Percentiles rank a stretch among this genome's conserved stretches.
Evolutionary conservation across 179 eudicot genomes (phyloP).

Genomic region (Heliamphora pulchella): DNA sequence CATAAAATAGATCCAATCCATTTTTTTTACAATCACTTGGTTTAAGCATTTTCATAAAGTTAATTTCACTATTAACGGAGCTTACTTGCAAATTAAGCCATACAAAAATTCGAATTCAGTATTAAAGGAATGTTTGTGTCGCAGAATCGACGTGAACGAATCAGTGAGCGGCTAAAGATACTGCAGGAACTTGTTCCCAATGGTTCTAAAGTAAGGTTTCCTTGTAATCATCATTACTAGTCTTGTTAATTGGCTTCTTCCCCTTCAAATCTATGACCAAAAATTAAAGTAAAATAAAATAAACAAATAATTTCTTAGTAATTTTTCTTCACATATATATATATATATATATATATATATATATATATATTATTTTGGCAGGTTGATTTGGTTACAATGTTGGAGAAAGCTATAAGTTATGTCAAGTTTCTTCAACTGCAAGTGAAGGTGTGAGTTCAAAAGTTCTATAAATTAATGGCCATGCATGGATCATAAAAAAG

Average conservation of each 20-base stretch:
- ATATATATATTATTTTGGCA: slow-evolving; percentile 21
- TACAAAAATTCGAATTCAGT: background rate
- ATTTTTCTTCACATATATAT: background rate
- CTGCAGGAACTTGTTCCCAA: slow-evolving; percentile 92
- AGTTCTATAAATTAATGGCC: too few relatives aligned
- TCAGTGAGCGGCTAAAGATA: slow-evolving; percentile 78
- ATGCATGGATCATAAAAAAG: background rate
- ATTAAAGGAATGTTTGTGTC: slow-evolving; percentile 10
- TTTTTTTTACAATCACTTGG: too few relatives aligned
- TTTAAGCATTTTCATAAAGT: too few relatives aligned
- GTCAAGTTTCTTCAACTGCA: slow-evolving; percentile 93
- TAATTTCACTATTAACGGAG: background rate
- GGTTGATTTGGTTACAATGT: slow-evolving; percentile 98
- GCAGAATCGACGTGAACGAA: slow-evolving; percentile 88
- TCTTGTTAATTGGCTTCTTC: background rate
- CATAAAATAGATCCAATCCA: too few relatives aligned
- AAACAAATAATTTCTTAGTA: background rate
- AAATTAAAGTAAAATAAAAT: too few relatives aligned
- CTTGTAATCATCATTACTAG: background rate
- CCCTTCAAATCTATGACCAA: background rate
- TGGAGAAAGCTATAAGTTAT: slow-evolving; percentile 88
- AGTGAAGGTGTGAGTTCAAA: slow-evolving; percentile 53
- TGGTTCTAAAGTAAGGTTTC: slow-evolving; percentile 63
- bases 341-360: too few relatives aligned
- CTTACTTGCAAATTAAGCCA: slow-evolving; percentile 10